These are phyloP conservation scores for Phylloporus scabripes DNA, from an alignment of 768 basidiomycete species.

Conservation along the genomic window DNA sequence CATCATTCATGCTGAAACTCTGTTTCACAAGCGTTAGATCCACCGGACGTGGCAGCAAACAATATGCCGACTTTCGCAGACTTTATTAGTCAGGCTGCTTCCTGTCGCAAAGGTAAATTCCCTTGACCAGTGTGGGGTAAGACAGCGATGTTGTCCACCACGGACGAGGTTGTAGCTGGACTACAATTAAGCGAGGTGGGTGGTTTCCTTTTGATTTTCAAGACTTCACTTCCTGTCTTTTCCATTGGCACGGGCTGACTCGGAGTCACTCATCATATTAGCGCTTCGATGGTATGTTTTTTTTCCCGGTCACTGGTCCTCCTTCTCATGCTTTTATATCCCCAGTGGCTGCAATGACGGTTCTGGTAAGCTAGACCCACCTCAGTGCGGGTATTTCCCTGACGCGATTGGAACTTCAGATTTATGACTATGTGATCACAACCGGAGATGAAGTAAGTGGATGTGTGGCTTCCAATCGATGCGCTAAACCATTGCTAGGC, in stretches of 20 bases:
- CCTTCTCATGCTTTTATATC: background rate
- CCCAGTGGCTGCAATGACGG: conserved; percentile 12
- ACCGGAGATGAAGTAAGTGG: conserved; percentile 7
- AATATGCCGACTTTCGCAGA: background rate
- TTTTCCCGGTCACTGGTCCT: background rate
- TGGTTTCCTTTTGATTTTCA: background rate
- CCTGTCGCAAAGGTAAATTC: background rate
- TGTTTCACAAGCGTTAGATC: background rate
- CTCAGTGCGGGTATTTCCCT: background rate
- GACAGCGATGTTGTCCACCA: background rate
- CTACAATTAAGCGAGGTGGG: conserved; percentile 13
- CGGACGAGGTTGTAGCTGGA: conserved; percentile 2
- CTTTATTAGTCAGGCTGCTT: background rate
- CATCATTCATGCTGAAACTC: background rate
- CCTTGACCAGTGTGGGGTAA: background rate
- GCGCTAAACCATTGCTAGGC: conserved; percentile 4
- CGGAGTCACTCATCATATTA: background rate
- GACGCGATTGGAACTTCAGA: background rate
- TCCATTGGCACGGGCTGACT: background rate
- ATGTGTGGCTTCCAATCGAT: background rate
- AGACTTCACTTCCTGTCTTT: background rate
- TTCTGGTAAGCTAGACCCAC: conserved; percentile 8
- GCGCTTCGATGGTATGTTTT: conserved; percentile 13
- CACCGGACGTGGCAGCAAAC: background rate
- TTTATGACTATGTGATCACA: conserved; percentile 11